Evolutionary conservation across 2,329 filamentous ascomycete species (phyloP).

Genomic region (Hypoxylon sp.): DNA sequence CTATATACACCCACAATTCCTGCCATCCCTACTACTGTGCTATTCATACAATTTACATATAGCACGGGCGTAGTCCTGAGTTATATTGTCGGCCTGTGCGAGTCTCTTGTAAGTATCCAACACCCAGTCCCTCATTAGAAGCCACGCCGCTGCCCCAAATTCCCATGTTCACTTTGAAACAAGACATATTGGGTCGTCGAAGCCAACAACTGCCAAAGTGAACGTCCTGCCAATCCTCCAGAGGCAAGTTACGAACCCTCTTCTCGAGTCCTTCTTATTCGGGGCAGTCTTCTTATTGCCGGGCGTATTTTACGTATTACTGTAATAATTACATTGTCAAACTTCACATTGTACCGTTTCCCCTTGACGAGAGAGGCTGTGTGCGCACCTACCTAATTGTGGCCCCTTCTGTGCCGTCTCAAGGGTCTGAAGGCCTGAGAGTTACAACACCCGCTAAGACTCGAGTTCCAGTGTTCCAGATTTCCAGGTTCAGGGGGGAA

Average conservation of each 20-base stretch:
- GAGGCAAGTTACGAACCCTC: conserved; percentile 7
- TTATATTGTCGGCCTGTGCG: conserved; percentile 23
- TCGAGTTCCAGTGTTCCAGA: conserved; percentile 40
- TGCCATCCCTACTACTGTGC: conserved; percentile 10
- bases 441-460: conserved; percentile 45
- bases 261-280: conserved; percentile 19
- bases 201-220: conserved; percentile 18
- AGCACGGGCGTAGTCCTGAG: conserved; percentile 1
- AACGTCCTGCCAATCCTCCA: conserved; percentile 26
- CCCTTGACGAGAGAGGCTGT: conserved; percentile 25
- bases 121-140: conserved; percentile 24
- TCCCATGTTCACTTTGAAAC: conserved; percentile 49
- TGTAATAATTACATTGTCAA: conserved; percentile 37
- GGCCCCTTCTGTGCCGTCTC: conserved; percentile 12
- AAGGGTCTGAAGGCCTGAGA: conserved; percentile 37
- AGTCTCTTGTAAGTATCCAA: conserved; percentile 13
- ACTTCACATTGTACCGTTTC: conserved; percentile 29
- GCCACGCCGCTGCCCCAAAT: conserved; percentile 37
- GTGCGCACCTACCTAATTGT: conserved; percentile 16
- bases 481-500: conserved; percentile 45
- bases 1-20: conserved; percentile 8
- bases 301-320: conserved; percentile 35
- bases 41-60: conserved; percentile 1
- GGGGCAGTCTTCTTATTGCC: background rate
- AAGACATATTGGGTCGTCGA: conserved; percentile 32